Percentiles rank a stretch among this genome's conserved stretches.
phyloP scores from a whole-genome alignment of 1,284 basidiomycete species.

The Apiotrichum sp. region DNA sequence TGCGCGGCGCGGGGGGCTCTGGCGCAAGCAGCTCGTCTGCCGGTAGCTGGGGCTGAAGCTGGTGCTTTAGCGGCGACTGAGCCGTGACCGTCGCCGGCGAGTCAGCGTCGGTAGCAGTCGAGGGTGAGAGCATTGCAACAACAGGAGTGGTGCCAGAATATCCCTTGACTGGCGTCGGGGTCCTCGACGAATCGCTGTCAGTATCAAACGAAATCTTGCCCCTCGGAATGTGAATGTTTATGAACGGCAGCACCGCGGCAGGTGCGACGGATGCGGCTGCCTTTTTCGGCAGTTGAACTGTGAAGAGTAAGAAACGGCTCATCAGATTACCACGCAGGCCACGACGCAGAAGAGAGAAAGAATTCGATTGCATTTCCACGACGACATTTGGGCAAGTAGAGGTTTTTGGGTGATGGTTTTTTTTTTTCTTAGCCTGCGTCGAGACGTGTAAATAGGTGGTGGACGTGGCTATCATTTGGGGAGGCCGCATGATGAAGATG shows the following conservation, averaged over 20 bases:
- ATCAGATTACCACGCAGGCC: not conserved
- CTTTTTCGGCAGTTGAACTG: not conserved
- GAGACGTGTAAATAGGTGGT: conserved; percentile 47
- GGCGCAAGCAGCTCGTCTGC: too few species aligned
- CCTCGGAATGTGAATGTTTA: conserved; percentile 1
- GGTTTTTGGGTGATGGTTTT: conserved; percentile 31
- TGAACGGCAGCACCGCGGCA: not conserved
- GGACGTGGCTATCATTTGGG: conserved; percentile 5
- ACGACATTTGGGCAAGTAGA: not conserved
- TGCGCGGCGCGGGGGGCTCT: too few species aligned
- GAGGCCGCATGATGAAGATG: conserved; percentile 34
- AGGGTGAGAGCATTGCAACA: too few species aligned
- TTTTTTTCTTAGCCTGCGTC: conserved; percentile 28
- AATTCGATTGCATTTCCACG: conserved; percentile 12
- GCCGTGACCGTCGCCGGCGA: too few species aligned
- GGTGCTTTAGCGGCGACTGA: too few species aligned
- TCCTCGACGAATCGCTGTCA: not conserved
- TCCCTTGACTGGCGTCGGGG: not conserved
- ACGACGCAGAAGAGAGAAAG: not conserved
- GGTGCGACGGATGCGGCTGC: not conserved
- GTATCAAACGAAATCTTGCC: not conserved
- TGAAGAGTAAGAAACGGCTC: not conserved
- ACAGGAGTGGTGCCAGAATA: not conserved
- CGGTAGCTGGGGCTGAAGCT: too few species aligned
- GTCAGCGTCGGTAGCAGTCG: too few species aligned